phyloP scores from a whole-genome alignment of 495 filamentous ascomycete genomes.

The Neurospora sp. region DNA sequence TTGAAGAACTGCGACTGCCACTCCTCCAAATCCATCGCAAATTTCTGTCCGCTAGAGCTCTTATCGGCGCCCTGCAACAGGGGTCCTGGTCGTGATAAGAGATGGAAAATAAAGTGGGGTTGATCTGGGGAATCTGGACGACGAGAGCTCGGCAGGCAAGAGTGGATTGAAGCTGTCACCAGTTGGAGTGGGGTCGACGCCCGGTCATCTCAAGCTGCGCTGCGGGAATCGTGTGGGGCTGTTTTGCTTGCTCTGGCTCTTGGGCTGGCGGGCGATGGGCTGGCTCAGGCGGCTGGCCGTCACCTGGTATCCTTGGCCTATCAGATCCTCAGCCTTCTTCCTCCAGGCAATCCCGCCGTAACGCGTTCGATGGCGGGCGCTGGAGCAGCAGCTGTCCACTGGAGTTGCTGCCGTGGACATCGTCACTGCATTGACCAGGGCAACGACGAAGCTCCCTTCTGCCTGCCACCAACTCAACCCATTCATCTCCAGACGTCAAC shows the following conservation, averaged over 20 bases:
- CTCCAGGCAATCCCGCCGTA: slow-evolving; percentile 31
- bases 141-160: neutral
- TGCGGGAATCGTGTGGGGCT: neutral
- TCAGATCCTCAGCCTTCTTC: slow-evolving; percentile 15
- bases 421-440: neutral
- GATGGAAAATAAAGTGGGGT: slow-evolving; percentile 4
- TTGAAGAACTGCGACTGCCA: neutral
- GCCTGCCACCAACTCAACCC: slow-evolving; percentile 9
- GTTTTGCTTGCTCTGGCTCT: neutral
- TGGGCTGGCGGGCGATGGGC: neutral
- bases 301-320: slow-evolving; percentile 1
- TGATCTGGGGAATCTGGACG: neutral
- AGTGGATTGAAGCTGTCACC: slow-evolving; percentile 4
- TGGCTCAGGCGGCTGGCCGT: neutral
- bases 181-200: slow-evolving; percentile 4
- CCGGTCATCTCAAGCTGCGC: neutral
- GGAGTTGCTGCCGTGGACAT: neutral
- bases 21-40: slow-evolving; percentile 8
- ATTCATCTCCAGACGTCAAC: slow-evolving; percentile 3
- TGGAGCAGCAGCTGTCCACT: slow-evolving; percentile 15
- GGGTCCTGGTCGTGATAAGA: slow-evolving; percentile 18
- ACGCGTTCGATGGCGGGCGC: slow-evolving; percentile 23
- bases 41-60: slow-evolving; percentile 21
- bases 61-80: slow-evolving; percentile 21
- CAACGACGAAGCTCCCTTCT: slow-evolving; percentile 23